Conservation (phyloP, 108 stramenopile genomes). For the Skeletonema menzelii region DNA sequence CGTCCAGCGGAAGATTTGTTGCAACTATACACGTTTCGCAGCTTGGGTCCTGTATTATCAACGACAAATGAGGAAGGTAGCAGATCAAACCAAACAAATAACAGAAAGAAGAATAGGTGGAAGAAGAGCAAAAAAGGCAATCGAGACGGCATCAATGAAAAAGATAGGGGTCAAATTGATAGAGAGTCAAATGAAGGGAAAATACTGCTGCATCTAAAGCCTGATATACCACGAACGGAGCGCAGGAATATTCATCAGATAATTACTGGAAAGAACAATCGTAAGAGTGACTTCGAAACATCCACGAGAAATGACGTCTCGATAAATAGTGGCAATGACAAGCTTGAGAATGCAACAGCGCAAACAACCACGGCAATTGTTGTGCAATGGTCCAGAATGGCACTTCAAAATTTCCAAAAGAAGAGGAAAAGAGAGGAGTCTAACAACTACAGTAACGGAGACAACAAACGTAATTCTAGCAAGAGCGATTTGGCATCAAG, state of each 20-base stretch:
- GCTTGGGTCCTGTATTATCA: conserved; percentile 20
- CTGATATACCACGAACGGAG: conserved; percentile 53
- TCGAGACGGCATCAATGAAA: not conserved
- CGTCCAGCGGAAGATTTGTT: conserved; percentile 45
- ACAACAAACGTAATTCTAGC: not conserved
- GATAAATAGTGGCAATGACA: not conserved
- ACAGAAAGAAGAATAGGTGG: conserved; percentile 10
- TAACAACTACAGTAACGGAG: not conserved
- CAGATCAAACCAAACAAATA: not conserved
- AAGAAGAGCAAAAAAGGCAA: conserved; percentile 1
- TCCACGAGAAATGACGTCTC: conserved; percentile 42
- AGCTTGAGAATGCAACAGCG: not conserved
- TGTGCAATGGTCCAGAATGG: conserved; percentile 51
- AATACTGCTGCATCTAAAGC: conserved; percentile 51
- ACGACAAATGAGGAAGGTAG: not conserved
- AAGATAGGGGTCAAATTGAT: not conserved
- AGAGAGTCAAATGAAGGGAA: not conserved
- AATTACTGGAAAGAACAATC: conserved; percentile 21
- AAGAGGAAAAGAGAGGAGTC: conserved; percentile 38
- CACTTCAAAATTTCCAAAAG: conserved; percentile 30
- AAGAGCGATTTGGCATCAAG: not conserved
- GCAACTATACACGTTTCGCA: conserved; percentile 49
- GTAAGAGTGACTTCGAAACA: conserved; percentile 62
- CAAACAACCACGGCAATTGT: conserved; percentile 38
- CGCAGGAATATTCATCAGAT: conserved; percentile 56